Base-by-base conservation (phyloP, 352 stramenopile genomes). In the Pythium utonaiense region DNA sequence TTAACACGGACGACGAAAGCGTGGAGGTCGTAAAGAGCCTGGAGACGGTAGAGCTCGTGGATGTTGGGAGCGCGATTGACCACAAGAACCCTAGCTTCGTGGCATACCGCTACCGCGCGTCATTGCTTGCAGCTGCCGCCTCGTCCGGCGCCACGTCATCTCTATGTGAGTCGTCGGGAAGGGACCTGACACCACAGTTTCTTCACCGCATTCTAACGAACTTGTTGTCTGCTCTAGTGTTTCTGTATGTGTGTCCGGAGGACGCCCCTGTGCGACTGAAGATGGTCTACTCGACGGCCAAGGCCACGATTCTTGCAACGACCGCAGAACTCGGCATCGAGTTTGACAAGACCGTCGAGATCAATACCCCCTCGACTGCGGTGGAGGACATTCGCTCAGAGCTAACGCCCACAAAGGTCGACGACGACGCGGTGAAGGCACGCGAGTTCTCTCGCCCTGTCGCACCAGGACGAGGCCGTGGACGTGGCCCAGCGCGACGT, bases 251-350 rank as follows among this genome's bases (percentile, higher is more conserved):
- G 25, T 97, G 89, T 44, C 89, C 89, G 0, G 89, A 97, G 62
- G 84, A 94, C 19, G 77, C 86, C 0, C 77, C 87, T 7, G 79
- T 97, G 50, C 80, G 88, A 14, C 66, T 89, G 45, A 97, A 96
- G 73, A 97, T 97, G 89, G 87, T 91, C 14, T 96, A 96, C 65
- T 96, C 89, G 47, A 95, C 89, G 6, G 88, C 80, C 56, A 96
- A 96, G 55, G 88, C 88, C 19, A 93, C 83, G 14, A 76, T 96
- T 22, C 71, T 95, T 24, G 78, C 78, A n/a, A 82, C 74, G 2
- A 82, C 83, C 19, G 60, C 75, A 25, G 71, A 82, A 50, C 69
- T 90, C 17, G 74, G 78, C 12, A 78, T 94, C 28, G 70, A 75
- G 33, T 91, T 94, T 38, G 81, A 88, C 65, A 82, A 91, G 52